Evolutionary conservation across 768 basidiomycete species (phyloP), one percentile per base, ranked within the genome.

Genomic region (Kwoniella newhampshirensis): DNA sequence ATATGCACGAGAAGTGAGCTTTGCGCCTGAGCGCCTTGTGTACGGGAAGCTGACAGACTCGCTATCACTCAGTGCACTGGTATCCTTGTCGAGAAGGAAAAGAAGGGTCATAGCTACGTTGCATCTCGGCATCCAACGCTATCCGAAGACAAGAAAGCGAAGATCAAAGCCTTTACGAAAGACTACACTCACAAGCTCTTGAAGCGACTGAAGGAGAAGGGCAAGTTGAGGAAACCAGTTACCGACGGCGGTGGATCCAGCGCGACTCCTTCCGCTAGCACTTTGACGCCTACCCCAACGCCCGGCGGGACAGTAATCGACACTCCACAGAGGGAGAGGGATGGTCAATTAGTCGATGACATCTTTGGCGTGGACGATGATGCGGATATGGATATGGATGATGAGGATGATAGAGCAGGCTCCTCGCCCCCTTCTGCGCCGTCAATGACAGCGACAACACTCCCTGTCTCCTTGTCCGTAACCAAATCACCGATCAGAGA

Each of bases 161-260:
- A 97, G 78, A 91, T 98, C 76, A 94, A 91, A 77, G 87, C 88
- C 70, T 98, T 92, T 71, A 81, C 87, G 30, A 91, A 94, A 76
- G 91, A 96, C 40, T 98, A 89, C 74, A 85, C 92, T 54, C 78
- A 82, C 54, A 96, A 94, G 77, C 78, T 93, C 9, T 54, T 78
- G 50, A 73, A 74, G 49, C 63, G 64, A 40, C 54, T 76, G 17
- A 72, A 71, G 41, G 70, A 67, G 13, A 67, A 70, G 46, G 71
- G 71, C 28, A 72, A 69, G 48, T 56, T 73, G n/a, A 20, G 35
- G 26, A 45, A 41, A 23, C 15, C 46, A 36, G 18, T 30, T 17
- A 21, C 4, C 40, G 13, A 12, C 36, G 15, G 20, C 18, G 39
- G 18, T 42, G 28, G 36, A 40, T 21, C 50, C 17, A 41, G 26